phyloP scores from a whole-genome alignment of 805 yeast species.

The Metschnikowia corniflorae region DNA sequence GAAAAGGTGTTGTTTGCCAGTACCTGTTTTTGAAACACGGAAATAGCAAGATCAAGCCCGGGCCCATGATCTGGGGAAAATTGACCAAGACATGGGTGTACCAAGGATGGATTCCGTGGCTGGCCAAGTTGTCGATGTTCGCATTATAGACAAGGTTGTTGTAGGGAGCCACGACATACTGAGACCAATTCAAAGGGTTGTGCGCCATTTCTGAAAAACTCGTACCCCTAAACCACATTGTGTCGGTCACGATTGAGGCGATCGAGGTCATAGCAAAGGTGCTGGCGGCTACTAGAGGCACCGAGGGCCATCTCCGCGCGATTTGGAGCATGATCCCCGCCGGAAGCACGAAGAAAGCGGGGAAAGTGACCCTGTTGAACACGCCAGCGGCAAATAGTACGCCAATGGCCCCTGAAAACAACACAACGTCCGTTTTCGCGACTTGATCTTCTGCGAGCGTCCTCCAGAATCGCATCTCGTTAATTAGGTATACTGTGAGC shows the following conservation, averaged over 20 bases:
- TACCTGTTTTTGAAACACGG: conserved; percentile 34
- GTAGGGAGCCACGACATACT: conserved; percentile 62
- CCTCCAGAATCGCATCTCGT: conserved; percentile 30
- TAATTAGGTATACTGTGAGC: conserved; percentile 48
- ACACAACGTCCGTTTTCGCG: conserved; percentile 12
- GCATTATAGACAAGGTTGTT: conserved; percentile 76
- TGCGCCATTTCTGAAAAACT: conserved; percentile 3
- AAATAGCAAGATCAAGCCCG: conserved; percentile 49
- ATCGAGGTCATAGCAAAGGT: conserved; percentile 36
- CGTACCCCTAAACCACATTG: conserved; percentile 35
- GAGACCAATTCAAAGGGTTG: conserved; percentile 15
- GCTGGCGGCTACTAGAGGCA: conserved; percentile 23
- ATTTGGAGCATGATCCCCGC: conserved; percentile 42
- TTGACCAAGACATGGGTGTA: conserved; percentile 74
- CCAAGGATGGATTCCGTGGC: conserved; percentile 81
- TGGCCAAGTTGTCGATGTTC: conserved; percentile 51
- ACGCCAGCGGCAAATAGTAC: conserved; percentile 56
- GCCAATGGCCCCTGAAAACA: conserved; percentile 39
- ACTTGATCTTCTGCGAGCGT: conserved; percentile 12
- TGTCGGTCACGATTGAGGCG: conserved; percentile 50
- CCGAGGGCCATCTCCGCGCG: conserved; percentile 32
- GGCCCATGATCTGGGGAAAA: conserved; percentile 80
- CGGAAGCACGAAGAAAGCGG: conserved; percentile 71
- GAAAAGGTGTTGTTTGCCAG: conserved; percentile 51
- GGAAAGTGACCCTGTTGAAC: conserved; percentile 83